A percentile compares a stretch with the other conserved stretches of the same genome.
phyloP scores from a whole-genome alignment of 2,329 filamentous ascomycete species.

The Cadophora malorum region DNA sequence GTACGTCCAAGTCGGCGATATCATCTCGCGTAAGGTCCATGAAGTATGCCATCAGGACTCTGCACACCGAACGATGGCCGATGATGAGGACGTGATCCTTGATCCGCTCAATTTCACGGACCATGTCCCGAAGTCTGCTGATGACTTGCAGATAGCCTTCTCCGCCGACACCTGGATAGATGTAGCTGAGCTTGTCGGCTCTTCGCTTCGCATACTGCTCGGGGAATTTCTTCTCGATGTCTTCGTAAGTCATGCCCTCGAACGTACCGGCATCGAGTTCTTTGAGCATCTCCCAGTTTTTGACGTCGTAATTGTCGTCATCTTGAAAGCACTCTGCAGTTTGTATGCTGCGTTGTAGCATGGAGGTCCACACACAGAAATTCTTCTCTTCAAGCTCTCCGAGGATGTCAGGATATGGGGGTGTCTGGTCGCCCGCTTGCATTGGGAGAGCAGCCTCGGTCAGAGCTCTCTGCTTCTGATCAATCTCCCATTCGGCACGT shows the following conservation, averaged over 20 bases:
- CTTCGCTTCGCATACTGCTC: slow-evolving; percentile 83
- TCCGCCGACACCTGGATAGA: slow-evolving; percentile 93
- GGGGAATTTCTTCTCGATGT: slow-evolving; percentile 80
- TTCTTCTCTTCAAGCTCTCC: slow-evolving; percentile 78
- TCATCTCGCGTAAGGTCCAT: slow-evolving; percentile 89
- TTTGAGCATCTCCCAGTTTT: slow-evolving; percentile 97
- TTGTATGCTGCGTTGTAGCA: slow-evolving; percentile 89
- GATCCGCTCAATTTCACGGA: slow-evolving; percentile 96
- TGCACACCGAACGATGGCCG: slow-evolving; percentile 88
- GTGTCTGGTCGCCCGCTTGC: slow-evolving; percentile 86
- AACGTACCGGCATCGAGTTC: slow-evolving; percentile 93
- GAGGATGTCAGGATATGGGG: slow-evolving; percentile 87
- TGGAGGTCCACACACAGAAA: slow-evolving; percentile 98
- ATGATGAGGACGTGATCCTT: slow-evolving; percentile 94
- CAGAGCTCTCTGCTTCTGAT: slow-evolving; percentile 79
- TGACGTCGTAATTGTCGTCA: slow-evolving; percentile 94
- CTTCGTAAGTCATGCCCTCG: slow-evolving; percentile 92
- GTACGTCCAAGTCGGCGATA: slow-evolving; percentile 93
- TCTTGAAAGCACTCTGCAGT: slow-evolving; percentile 87
- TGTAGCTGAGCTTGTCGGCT: slow-evolving; percentile 90
- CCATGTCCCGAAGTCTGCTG: slow-evolving; percentile 91
- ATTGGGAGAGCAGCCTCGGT: slow-evolving; percentile 79
- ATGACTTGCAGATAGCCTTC: slow-evolving; percentile 98
- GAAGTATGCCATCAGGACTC: slow-evolving; percentile 95
- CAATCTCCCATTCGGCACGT: slow-evolving; percentile 79